Base-by-base conservation (phyloP, 176 grass and related monocot species). In the Bothriochloa decipiens region DNA sequence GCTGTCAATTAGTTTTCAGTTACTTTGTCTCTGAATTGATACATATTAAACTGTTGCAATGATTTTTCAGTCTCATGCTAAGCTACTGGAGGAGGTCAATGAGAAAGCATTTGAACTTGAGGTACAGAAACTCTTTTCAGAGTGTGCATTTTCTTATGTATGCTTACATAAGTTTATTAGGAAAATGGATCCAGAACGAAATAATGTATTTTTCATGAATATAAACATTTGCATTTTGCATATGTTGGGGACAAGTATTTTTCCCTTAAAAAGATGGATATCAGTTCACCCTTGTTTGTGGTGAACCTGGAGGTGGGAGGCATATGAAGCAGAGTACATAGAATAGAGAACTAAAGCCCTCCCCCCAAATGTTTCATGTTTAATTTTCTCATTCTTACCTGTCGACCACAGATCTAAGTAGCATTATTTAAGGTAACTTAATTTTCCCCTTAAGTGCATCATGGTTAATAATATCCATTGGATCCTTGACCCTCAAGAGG, bases 31-130 rank as follows among this genome's bases (percentile, higher is more conserved):
- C 73, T 71, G 32, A 83, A 39, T 16, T 78, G 8, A 84, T 75
- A 10, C n/a, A 72, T 64, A 63, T 15, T n/a, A 40, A 70, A 87
- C 77, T 82, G 39, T 29, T 86, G 36, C 71, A 79, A 64, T 74
- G 70, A 29, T 81, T 88, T 87, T 91, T 22, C 83, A 97, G 91
- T 88, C 89, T 84, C 88, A 90, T n/a, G 41, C 79, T 67, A 74
- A 88, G 77, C 75, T 97, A 63, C 71, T 88, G 53, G 89, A 92
- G 82, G 91, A 94, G 76, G 79, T 90, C 41, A 92, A 92, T 79
- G 91, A 97, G 39, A 97, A 97, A 87, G 68, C 85, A 50, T 90
- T 97, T 86, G 82, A 97, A 86, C 91, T 97, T 65, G 87, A 97
- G 89, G 94, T 93, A 84, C 14, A 15, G 3, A 78, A 70, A 77